phyloP scores from a whole-genome alignment of 306 rosid species.

The Argentina anserina region DNA sequence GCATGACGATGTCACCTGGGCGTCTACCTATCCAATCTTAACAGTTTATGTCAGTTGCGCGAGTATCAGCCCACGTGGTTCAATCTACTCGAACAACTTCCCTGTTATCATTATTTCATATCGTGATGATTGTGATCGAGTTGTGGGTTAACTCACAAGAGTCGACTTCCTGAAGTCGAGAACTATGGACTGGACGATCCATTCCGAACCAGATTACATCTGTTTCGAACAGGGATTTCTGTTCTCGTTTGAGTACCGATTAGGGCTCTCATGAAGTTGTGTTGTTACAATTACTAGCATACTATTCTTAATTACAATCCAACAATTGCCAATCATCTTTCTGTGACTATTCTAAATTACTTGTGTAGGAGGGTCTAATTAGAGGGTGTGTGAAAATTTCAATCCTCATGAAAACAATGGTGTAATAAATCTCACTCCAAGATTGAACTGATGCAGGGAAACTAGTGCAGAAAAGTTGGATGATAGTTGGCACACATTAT shows the following conservation, averaged over 20 bases:
- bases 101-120: not conserved
- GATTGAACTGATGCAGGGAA: not conserved
- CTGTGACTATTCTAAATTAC: too few species aligned
- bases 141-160: not conserved
- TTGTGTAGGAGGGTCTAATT: too few species aligned
- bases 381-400: too few species aligned
- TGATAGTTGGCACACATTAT: not conserved
- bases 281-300: not conserved
- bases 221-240: not conserved
- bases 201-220: not conserved
- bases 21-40: not conserved
- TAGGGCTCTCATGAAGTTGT: not conserved
- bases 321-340: not conserved
- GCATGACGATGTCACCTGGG: conserved; percentile 33
- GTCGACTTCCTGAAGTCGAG: not conserved
- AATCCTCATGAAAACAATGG: too few species aligned
- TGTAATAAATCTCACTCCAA: not conserved
- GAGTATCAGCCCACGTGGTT: not conserved
- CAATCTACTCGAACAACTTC: not conserved
- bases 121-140: not conserved
- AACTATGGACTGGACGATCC: not conserved
- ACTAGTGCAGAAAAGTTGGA: not conserved
- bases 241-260: not conserved
- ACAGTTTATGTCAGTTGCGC: not conserved
- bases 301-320: not conserved